Percentiles rank a stretch among this genome's conserved stretches.
Conservation (phyloP, 1,284 basidiomycete species). For the Ceratobasidium sp. region DNA sequence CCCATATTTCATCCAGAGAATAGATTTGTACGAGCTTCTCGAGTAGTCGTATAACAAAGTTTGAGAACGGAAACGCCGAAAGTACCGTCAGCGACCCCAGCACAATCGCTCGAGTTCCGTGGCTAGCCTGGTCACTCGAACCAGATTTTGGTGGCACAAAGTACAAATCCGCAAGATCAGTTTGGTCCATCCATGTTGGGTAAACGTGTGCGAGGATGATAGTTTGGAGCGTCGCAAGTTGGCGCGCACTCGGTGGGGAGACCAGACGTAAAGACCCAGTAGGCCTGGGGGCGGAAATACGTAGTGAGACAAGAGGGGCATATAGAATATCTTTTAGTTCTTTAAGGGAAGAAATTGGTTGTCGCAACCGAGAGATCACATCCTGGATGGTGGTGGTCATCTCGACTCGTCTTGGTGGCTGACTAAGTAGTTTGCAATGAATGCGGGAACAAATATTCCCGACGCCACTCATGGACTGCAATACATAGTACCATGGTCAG, state of each 20-base stretch:
- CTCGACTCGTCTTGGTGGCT: background rate
- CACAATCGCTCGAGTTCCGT: background rate
- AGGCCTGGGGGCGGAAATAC: background rate
- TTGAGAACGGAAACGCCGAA: slow-evolving; percentile 13
- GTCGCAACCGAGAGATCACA: slow-evolving; percentile 21
- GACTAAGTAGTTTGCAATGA: background rate
- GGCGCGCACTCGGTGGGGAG: slow-evolving; percentile 1
- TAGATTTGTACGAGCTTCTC: slow-evolving; percentile 67
- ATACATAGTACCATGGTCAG: too few relatives aligned
- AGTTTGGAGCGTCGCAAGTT: slow-evolving; percentile 24
- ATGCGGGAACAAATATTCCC: background rate
- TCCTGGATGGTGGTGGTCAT: slow-evolving; percentile 42
- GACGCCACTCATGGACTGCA: background rate
- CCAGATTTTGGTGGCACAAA: slow-evolving; percentile 12
- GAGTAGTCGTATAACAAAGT: slow-evolving; percentile 60
- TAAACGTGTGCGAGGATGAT: slow-evolving; percentile 24
- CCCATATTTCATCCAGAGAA: slow-evolving; percentile 70
- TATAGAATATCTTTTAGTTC: slow-evolving; percentile 25
- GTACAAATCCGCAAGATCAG: background rate
- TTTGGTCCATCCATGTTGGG: slow-evolving; percentile 24
- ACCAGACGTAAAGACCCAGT: background rate
- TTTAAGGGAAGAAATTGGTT: slow-evolving; percentile 25
- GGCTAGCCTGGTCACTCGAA: background rate
- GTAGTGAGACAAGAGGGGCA: slow-evolving; percentile 21
- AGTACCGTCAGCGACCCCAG: background rate